A percentile compares a stretch with the other conserved stretches of the same genome.
These are phyloP conservation scores for Blastocystis sp. DNA, from an alignment of 352 stramenopile species.

Conservation along the genomic window DNA sequence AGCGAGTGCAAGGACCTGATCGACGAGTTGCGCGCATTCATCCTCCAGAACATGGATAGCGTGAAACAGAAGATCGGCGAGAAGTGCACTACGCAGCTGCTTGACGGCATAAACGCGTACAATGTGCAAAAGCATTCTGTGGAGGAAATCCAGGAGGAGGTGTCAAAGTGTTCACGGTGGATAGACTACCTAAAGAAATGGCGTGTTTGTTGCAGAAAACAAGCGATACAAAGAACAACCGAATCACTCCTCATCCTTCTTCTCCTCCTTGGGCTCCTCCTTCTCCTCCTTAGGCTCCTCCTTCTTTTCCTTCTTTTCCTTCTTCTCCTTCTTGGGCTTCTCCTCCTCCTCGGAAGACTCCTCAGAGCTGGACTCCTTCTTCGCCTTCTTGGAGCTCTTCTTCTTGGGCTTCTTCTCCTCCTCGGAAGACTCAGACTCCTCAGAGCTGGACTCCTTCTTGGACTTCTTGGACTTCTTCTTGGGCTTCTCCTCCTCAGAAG, in stretches of 20 bases:
- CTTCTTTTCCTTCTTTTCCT: constrained; percentile 40
- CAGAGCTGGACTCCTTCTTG: constrained; percentile 3
- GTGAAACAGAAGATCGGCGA: neutral
- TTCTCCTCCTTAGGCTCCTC: neutral
- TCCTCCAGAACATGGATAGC: neutral
- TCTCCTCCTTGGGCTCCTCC: neutral
- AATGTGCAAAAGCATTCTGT: no score
- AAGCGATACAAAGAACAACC: neutral
- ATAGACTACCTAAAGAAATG: neutral
- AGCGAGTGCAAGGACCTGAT: neutral
- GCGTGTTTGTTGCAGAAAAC: neutral
- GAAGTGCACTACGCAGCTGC: neutral
- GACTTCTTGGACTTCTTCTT: constrained; percentile 27
- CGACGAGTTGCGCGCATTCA: neutral
- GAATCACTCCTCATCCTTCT: constrained; percentile 20
- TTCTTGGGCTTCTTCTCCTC: constrained; percentile 70
- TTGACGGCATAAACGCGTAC: neutral
- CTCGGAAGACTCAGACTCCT: constrained; percentile 23
- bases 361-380: neutral
- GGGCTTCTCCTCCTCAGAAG: constrained; percentile 66
- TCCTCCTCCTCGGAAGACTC: neutral
- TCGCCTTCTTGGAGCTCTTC: constrained; percentile 61
- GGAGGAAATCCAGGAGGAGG: neutral
- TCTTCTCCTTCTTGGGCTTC: constrained; percentile 68
- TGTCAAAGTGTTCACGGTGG: neutral